Evolutionary conservation across 768 basidiomycete genomes (phyloP), one percentile per base, ranked within the genome.

Genomic region (Auricularia cornea): DNA sequence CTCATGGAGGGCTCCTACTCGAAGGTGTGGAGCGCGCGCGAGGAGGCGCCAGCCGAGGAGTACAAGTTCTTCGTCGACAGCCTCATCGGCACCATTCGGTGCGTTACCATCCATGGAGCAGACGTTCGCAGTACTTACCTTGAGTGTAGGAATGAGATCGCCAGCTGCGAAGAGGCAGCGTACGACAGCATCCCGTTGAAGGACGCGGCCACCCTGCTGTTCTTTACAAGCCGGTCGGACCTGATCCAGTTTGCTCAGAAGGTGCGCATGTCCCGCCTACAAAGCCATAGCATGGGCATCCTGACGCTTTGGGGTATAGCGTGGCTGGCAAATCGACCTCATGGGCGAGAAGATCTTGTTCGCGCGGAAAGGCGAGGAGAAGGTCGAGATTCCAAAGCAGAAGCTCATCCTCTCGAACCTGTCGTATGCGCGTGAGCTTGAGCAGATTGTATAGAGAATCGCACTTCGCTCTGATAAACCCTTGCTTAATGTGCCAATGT

Each of bases 1-100:
- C 82, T 98, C 54, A 99, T 99, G 96, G 96, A 98, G 74, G 96
- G 96, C 41, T 90, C 90, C 70, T 99, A 98, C 74, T 93, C 92
- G 76, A 96, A 96, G 73, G 96, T 98, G 12, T 99, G 95, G 92
- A 87, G 90, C 70, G 95, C 95, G 40, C 84, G 94, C 67, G 91
- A 91, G 67, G 88, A 94, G 69, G 92, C 94, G 1, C 94, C 95
- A 1, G 85, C 90, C 40, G 92, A 94, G 66, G 96, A 98, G 72
- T 97, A 97, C 80, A 92, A 89, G 68, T 91, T 91, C 78, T 93
- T 98, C 69, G 85, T 97, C 11, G 91, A 95, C 70, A 90, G 90
- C 68, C 78, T 97, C 70, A 92, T 97, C 88, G 89, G 88, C 18
- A 98, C 95, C 3, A 95, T 98, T 68, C 79, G 94, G 94, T 94